A percentile compares a stretch with the other conserved stretches of the same genome.
Evolutionary conservation across 2,329 filamentous ascomycete species (phyloP).

Genomic region (Hymenoscyphus occultus): DNA sequence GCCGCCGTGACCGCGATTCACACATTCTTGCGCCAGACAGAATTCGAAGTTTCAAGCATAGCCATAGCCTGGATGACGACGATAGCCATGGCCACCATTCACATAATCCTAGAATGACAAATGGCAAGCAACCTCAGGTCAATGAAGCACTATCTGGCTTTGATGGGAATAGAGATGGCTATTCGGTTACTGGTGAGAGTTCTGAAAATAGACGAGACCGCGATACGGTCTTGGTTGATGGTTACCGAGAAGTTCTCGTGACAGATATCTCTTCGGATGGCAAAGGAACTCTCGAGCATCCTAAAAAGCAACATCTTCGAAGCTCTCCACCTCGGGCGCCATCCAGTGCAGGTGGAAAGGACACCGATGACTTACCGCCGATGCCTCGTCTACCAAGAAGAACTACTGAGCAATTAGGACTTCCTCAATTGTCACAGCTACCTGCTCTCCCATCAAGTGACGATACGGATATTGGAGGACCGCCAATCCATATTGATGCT

Average conservation of each 20-base stretch:
- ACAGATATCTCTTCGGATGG: constrained; percentile 62
- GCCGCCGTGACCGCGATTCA: constrained; percentile 49
- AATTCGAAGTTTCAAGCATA: constrained; percentile 68
- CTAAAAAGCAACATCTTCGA: constrained; percentile 44
- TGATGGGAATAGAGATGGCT: constrained; percentile 72
- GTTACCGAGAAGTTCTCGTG: constrained; percentile 69
- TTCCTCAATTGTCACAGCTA: constrained; percentile 67
- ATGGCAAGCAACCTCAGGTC: constrained; percentile 56
- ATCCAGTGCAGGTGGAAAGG: constrained; percentile 31
- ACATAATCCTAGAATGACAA: constrained; percentile 41
- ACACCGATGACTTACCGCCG: constrained; percentile 56
- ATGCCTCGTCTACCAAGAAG: constrained; percentile 54
- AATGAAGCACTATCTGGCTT: constrained; percentile 68
- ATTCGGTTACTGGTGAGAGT: constrained; percentile 64
- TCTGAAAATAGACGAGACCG: constrained; percentile 61
- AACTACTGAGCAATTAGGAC: constrained; percentile 63
- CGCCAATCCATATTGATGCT: constrained; percentile 56
- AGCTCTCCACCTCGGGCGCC: constrained; percentile 18
- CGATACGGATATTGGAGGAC: constrained; percentile 80
- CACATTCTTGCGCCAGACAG: constrained; percentile 48
- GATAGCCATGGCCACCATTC: constrained; percentile 38
- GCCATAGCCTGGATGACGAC: constrained; percentile 48
- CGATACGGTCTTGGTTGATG: constrained; percentile 66
- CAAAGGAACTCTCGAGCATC: constrained; percentile 54
- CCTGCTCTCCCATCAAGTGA: constrained; percentile 67